Evolutionary conservation across 2,329 filamentous ascomycete genomes (phyloP).

Genomic region (Lachnellula willkommii): DNA sequence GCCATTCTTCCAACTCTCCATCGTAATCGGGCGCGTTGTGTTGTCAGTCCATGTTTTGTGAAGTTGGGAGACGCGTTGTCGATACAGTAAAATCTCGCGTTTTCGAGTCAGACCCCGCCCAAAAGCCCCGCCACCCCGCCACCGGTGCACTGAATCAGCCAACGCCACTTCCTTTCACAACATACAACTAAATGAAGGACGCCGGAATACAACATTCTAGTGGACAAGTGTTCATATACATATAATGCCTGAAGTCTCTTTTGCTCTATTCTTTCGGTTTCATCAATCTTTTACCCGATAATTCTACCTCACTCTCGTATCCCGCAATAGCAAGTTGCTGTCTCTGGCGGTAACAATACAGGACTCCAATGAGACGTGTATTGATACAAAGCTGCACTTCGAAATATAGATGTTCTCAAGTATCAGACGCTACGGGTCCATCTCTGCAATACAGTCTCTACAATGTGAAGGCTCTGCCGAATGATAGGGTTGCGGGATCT

Average conservation of each 20-base stretch:
- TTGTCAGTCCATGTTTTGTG: background rate
- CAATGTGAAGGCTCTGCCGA: conserved; percentile 1
- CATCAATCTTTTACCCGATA: background rate
- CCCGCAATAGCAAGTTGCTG: background rate
- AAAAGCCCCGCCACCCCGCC: background rate
- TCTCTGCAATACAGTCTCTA: conserved; percentile 15
- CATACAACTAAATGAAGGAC: background rate
- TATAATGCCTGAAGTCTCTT: background rate
- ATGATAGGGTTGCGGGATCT: conserved; percentile 7
- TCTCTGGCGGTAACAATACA: background rate
- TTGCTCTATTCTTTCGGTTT: background rate
- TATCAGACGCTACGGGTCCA: conserved; percentile 4
- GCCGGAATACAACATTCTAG: background rate
- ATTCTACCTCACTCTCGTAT: background rate
- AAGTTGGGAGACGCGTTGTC: background rate
- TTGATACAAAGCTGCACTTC: no score
- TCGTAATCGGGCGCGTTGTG: conserved; percentile 5
- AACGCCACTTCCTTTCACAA: background rate
- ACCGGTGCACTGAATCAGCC: background rate
- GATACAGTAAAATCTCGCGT: background rate
- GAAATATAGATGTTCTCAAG: conserved; percentile 9
- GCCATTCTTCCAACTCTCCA: conserved; percentile 27
- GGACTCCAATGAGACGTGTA: background rate
- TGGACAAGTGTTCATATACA: background rate
- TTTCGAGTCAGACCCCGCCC: background rate